Evolutionary conservation across 2,329 filamentous ascomycete species (phyloP).

Genomic region (Aspergillus neotritici): DNA sequence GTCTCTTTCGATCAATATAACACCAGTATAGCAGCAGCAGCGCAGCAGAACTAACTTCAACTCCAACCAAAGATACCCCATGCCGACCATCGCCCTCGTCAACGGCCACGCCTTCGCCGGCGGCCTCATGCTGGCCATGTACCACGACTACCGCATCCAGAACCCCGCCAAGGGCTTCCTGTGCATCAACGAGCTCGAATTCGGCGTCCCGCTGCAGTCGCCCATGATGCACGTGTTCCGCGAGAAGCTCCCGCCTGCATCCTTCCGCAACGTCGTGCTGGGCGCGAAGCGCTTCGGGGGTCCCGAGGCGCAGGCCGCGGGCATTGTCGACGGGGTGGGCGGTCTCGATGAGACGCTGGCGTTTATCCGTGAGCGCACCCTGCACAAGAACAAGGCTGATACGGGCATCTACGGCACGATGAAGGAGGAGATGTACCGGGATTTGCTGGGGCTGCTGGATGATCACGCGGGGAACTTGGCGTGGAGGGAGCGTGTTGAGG

Average conservation of each 20-base stretch:
- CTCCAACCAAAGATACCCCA: constrained; percentile 53
- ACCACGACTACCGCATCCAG: constrained; percentile 78
- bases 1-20: constrained; percentile 3
- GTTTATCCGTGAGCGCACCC: constrained; percentile 54
- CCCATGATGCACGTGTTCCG: constrained; percentile 72
- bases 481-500: constrained; percentile 43
- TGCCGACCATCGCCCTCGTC: constrained; percentile 74
- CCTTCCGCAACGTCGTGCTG: constrained; percentile 62
- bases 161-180: constrained; percentile 65
- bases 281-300: constrained; percentile 65
- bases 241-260: constrained; percentile 54
- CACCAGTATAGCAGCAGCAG: constrained; percentile 1
- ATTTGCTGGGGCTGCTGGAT: constrained; percentile 56
- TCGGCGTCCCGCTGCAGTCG: constrained; percentile 68
- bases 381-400: constrained; percentile 55
- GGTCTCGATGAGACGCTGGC: constrained; percentile 58
- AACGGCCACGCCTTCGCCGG: constrained; percentile 79
- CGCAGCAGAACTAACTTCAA: not conserved
- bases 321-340: constrained; percentile 64
- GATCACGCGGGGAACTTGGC: constrained; percentile 45
- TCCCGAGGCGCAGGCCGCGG: constrained; percentile 57
- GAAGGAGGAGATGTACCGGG: constrained; percentile 71
- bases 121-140: constrained; percentile 74
- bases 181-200: constrained; percentile 76
- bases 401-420: constrained; percentile 64